Conservation (phyloP, 2,329 filamentous ascomycete genomes). For the Monosporascus cannonballus region DNA sequence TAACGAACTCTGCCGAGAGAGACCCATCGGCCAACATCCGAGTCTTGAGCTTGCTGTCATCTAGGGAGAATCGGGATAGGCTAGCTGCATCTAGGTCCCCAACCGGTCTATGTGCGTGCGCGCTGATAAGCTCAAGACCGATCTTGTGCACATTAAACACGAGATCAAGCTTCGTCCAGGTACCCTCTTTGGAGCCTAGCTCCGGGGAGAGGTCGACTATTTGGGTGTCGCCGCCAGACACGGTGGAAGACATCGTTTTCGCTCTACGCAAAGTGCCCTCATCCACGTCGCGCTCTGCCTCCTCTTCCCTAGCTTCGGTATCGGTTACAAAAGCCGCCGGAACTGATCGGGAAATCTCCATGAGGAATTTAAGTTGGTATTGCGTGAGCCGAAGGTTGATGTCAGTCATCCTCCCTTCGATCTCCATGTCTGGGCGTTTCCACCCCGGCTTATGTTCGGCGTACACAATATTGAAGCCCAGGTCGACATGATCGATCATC, state of each 20-base stretch:
- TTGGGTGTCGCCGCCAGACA: conserved; percentile 30
- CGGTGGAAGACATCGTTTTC: conserved; percentile 35
- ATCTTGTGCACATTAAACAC: conserved; percentile 85
- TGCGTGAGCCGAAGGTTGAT: conserved; percentile 87
- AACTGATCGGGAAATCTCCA: conserved; percentile 82
- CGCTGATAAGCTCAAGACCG: conserved; percentile 79
- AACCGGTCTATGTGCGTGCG: conserved; percentile 70
- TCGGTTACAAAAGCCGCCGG: conserved; percentile 81
- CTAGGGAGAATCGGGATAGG: conserved; percentile 87
- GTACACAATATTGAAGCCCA: conserved; percentile 89
- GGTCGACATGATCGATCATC: conserved; percentile 93
- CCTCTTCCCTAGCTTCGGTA: conserved; percentile 62
- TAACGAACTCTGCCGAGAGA: conserved; percentile 85
- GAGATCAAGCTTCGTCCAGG: conserved; percentile 90
- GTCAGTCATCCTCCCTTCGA: conserved; percentile 87
- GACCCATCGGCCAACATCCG: conserved; percentile 89
- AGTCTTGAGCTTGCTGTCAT: conserved; percentile 86
- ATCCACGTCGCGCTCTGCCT: conserved; percentile 70
- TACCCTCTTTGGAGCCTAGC: conserved; percentile 59
- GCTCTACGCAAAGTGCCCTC: conserved; percentile 44
- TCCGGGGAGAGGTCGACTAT: conserved; percentile 61
- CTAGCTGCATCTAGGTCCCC: conserved; percentile 72
- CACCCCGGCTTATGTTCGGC: conserved; percentile 73
- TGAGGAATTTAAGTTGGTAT: conserved; percentile 80
- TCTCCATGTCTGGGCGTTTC: conserved; percentile 83